Percentiles rank a stretch among this genome's conserved stretches.
Evolutionary conservation across 495 filamentous ascomycete species (phyloP).

Genomic region (Peziza echinospora): DNA sequence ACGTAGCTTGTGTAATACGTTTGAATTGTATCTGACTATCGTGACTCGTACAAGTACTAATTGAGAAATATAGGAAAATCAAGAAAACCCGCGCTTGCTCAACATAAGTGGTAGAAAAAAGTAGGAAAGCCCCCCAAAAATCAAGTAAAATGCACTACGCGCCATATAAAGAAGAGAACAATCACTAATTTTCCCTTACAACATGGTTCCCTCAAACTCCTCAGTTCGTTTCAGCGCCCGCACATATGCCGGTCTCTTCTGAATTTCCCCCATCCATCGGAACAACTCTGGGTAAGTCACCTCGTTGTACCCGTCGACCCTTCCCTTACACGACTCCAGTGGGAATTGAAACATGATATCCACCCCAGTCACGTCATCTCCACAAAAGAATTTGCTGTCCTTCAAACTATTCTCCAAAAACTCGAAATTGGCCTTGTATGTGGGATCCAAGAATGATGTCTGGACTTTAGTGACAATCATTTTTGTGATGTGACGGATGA

Average conservation of each 20-base stretch:
- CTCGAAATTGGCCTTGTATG: constrained; percentile 39
- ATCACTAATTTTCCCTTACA: too few relatives aligned
- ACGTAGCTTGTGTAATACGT: too few relatives aligned
- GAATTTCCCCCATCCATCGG: constrained; percentile 40
- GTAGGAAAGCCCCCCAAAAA: too few relatives aligned
- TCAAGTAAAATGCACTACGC: too few relatives aligned
- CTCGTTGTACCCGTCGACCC: constrained; percentile 23
- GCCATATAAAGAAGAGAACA: too few relatives aligned
- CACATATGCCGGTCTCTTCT: constrained; percentile 40
- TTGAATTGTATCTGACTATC: too few relatives aligned
- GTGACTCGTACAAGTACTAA: too few relatives aligned
- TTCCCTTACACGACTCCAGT: constrained; percentile 31
- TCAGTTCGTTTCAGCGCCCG: constrained; percentile 17
- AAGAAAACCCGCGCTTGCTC: too few relatives aligned
- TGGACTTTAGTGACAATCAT: constrained; percentile 42
- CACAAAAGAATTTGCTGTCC: constrained; percentile 48
- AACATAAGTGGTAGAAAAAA: too few relatives aligned
- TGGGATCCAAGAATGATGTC: constrained; percentile 36
- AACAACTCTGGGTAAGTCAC: constrained; percentile 37
- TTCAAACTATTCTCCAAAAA: constrained; percentile 55
- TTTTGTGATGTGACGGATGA: constrained; percentile 55
- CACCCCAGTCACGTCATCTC: constrained; percentile 49
- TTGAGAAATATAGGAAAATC: too few relatives aligned
- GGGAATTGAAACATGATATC: constrained; percentile 69
- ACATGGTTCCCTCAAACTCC: background rate